These are phyloP conservation scores for Chenopodium quinoa DNA, from an alignment of 148 eudicot genomes.

Conservation along the genomic window DNA sequence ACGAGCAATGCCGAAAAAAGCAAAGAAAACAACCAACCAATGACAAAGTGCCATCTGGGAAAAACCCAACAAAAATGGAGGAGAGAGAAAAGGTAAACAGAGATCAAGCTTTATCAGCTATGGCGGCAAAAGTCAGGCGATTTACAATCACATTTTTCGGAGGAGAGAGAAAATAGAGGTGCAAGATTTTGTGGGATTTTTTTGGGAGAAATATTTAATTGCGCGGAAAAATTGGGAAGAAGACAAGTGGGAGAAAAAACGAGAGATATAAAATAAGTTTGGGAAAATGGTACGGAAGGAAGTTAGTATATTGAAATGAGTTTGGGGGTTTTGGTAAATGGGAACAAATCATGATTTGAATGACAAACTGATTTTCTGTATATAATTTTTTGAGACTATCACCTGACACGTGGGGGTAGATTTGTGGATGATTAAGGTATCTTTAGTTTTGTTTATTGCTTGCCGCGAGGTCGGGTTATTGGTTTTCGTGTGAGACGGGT, in stretches of 20 bases:
- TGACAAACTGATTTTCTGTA: too few relatives aligned
- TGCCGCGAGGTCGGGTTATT: not conserved
- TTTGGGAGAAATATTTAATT: too few relatives aligned
- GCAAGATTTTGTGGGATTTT: not conserved
- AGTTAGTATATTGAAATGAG: too few relatives aligned
- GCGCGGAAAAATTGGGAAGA: slow-evolving; percentile 6
- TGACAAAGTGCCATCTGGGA: slow-evolving; percentile 36
- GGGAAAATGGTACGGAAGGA: too few relatives aligned
- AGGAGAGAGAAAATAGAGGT: not conserved
- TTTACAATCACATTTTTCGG: not conserved
- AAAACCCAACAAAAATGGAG: not conserved
- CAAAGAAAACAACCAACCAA: slow-evolving; percentile 24
- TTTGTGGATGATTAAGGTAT: not conserved
- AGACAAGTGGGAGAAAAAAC: slow-evolving; percentile 2
- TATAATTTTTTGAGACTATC: not conserved
- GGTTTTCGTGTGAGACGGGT: not conserved
- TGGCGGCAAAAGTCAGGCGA: slow-evolving; percentile 21
- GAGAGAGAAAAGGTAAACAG: not conserved
- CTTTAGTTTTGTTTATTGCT: not conserved
- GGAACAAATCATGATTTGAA: not conserved
- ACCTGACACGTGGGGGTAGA: not conserved
- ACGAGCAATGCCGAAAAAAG: slow-evolving; percentile 29
- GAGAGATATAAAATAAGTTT: too few relatives aligned
- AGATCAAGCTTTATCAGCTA: not conserved
- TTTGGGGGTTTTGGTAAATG: not conserved